Evolutionary conservation across 306 rosid genomes (phyloP).

Genomic region (Mucuna pruriens): DNA sequence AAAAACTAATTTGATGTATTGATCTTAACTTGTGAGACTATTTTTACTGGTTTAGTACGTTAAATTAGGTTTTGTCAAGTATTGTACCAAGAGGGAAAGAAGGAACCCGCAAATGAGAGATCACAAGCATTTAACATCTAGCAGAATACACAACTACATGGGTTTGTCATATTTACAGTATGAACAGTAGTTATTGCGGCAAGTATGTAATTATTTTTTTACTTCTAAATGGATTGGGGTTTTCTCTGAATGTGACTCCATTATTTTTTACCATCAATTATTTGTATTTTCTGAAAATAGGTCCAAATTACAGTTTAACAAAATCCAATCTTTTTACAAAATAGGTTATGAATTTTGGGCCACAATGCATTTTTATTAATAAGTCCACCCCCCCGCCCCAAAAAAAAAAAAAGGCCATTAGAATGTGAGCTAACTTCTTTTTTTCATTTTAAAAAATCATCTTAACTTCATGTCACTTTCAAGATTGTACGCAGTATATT

Average conservation of each 20-base stretch:
- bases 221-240: background rate
- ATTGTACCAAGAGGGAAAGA: background rate
- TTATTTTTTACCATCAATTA: background rate
- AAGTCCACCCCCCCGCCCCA: too few species aligned
- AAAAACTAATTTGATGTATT: background rate
- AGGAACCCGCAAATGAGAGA: background rate
- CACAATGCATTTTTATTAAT: background rate
- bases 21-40: background rate
- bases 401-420: background rate
- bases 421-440: background rate
- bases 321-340: background rate
- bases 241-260: background rate
- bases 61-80: background rate
- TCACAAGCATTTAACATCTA: background rate
- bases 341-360: background rate
- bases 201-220: background rate
- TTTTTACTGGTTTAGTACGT: background rate
- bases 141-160: background rate
- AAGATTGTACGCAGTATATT: constrained; percentile 9
- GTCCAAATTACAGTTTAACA: background rate
- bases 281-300: background rate
- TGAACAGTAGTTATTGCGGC: background rate
- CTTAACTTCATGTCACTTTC: constrained; percentile 28
- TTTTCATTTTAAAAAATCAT: background rate
- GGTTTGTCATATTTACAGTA: background rate